Percentiles rank a stretch among this genome's conserved stretches.
phyloP scores from a whole-genome alignment of 306 rosid species.

The Vigna angularis region DNA sequence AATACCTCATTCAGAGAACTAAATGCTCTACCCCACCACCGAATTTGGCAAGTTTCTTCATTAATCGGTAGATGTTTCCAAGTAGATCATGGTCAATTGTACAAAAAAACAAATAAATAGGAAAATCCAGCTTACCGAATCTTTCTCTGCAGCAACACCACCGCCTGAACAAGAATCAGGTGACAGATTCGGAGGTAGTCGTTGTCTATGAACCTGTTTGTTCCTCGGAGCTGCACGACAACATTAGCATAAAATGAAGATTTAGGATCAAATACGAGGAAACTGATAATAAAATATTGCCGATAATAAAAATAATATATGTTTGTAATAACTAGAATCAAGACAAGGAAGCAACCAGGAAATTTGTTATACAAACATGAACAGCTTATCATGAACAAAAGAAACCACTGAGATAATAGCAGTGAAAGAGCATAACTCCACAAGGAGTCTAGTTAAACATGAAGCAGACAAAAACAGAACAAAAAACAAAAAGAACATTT shows the following conservation, averaged over 20 bases:
- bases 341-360: conserved; percentile 26
- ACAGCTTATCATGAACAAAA: not conserved
- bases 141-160: conserved; percentile 59
- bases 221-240: conserved; percentile 58
- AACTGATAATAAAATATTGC: conserved; percentile 6
- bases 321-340: conserved; percentile 40
- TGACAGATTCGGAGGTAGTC: conserved; percentile 49
- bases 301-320: not conserved
- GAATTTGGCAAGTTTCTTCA: conserved; percentile 15
- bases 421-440: not conserved
- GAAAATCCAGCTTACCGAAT: conserved; percentile 65
- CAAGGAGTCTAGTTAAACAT: conserved; percentile 10
- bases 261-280: conserved; percentile 36
- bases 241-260: conserved; percentile 41
- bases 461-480: not conserved
- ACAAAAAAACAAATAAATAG: conserved; percentile 15
- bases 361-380: not conserved
- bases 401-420: conserved; percentile 14
- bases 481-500: not conserved
- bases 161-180: conserved; percentile 66
- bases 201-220: conserved; percentile 55
- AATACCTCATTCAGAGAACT: conserved; percentile 4
- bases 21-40: not conserved
- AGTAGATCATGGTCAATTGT: not conserved
- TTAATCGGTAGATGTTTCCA: not conserved